Percentiles rank a stretch among this genome's conserved stretches.
Evolutionary conservation across 305 asterid species (phyloP).

Genomic region (Euphrasia arctica): DNA sequence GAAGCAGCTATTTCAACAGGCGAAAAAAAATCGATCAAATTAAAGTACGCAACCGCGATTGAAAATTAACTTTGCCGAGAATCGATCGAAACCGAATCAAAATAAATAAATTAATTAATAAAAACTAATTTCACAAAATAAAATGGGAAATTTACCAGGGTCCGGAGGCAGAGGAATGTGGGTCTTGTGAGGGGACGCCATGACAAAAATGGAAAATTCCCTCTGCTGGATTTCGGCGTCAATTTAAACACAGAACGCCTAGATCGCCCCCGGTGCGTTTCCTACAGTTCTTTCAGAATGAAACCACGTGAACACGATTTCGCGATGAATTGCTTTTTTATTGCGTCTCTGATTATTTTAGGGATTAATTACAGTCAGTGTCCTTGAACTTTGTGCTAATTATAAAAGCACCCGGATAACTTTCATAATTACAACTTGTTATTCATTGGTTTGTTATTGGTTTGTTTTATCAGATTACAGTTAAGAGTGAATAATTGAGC

Average conservation of each 20-base stretch:
- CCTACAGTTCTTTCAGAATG: conserved; percentile 19
- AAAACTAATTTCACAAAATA: not conserved
- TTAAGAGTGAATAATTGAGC: too few species aligned
- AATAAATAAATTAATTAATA: not conserved
- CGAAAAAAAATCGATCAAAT: conserved; percentile 15
- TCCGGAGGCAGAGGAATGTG: conserved; percentile 59
- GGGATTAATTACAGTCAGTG: too few species aligned
- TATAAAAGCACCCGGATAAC: too few species aligned
- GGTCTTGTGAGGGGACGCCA: conserved; percentile 70
- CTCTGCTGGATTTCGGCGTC: conserved; percentile 34
- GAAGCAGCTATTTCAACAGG: conserved; percentile 13
- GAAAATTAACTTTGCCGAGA: conserved; percentile 12
- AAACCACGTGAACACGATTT: not conserved
- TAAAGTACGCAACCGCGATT: conserved; percentile 16
- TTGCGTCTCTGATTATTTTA: too few species aligned
- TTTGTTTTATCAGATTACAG: too few species aligned
- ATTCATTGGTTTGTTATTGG: too few species aligned
- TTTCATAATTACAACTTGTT: too few species aligned
- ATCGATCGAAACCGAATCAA: conserved; percentile 25
- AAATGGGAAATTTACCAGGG: conserved; percentile 42
- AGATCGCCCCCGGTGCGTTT: conserved; percentile 32
- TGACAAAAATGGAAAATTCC: conserved; percentile 38
- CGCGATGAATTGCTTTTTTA: not conserved
- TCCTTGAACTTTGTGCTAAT: too few species aligned
- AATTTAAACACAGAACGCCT: conserved; percentile 25